A percentile compares a stretch with the other conserved stretches of the same genome.
Evolutionary conservation across 352 stramenopile species (phyloP).

Genomic region (Phytophthora parvispora): DNA sequence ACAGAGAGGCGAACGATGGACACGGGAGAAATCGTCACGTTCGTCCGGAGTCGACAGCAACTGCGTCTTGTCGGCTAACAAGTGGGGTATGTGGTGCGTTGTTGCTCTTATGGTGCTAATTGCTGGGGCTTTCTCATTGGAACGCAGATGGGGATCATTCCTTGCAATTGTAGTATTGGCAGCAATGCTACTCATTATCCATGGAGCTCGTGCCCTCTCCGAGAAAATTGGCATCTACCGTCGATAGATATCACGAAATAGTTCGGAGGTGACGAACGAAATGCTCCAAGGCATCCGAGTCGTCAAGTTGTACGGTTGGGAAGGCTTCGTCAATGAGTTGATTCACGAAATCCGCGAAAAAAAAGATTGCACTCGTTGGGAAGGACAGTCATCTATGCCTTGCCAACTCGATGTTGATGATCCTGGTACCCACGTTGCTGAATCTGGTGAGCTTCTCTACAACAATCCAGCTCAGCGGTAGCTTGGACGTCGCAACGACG

Average conservation of each 20-base stretch:
- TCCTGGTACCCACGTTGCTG: constrained; percentile 49
- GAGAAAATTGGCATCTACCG: constrained; percentile 21
- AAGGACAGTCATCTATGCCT: constrained; percentile 50
- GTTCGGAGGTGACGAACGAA: constrained; percentile 92
- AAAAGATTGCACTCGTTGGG: constrained; percentile 43
- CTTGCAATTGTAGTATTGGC: not conserved
- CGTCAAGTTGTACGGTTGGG: constrained; percentile 92
- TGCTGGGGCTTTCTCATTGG: constrained; percentile 9
- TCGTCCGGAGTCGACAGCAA: constrained; percentile 51
- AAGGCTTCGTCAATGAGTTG: constrained; percentile 29
- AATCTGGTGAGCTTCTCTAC: constrained; percentile 89
- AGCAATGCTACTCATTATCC: constrained; percentile 23
- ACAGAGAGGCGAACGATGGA: constrained; percentile 49
- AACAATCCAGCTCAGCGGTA: constrained; percentile 75
- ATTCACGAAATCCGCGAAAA: constrained; percentile 42
- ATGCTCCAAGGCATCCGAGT: constrained; percentile 89
- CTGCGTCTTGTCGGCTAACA: constrained; percentile 34
- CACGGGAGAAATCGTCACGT: constrained; percentile 64
- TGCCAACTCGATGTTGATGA: constrained; percentile 58
- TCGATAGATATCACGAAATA: constrained; percentile 24
- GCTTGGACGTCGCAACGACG: constrained; percentile 91
- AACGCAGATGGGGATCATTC: constrained; percentile 18
- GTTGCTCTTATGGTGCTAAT: not conserved
- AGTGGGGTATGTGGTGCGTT: constrained; percentile 11
- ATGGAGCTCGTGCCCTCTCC: not conserved